Percentiles rank a stretch among this genome's conserved stretches.
phyloP scores from a whole-genome alignment of 805 yeast genomes.

The Lachancea fermentati region DNA sequence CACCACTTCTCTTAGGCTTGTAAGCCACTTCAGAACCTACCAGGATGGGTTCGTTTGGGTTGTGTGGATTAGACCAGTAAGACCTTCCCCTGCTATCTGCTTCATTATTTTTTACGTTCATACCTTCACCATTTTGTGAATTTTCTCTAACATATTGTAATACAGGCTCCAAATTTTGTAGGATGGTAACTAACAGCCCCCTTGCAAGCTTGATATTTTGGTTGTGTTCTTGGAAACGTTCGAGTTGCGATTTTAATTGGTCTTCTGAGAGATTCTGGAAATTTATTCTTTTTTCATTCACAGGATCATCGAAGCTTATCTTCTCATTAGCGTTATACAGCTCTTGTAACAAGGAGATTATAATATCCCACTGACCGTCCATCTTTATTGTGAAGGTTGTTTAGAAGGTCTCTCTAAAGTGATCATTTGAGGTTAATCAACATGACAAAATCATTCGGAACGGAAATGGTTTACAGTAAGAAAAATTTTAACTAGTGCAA shows the following conservation, averaged over 20 bases:
- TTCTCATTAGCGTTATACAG: slow-evolving; percentile 58
- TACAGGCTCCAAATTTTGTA: slow-evolving; percentile 43
- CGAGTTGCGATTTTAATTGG: slow-evolving; percentile 38
- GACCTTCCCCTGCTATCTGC: slow-evolving; percentile 36
- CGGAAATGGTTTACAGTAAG: neutral
- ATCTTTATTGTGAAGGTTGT: slow-evolving; percentile 21
- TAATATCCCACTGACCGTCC: slow-evolving; percentile 66
- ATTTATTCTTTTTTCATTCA: slow-evolving; percentile 25
- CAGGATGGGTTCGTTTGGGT: slow-evolving; percentile 50
- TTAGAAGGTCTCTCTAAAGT: neutral
- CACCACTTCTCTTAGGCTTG: slow-evolving; percentile 60
- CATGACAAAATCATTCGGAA: neutral
- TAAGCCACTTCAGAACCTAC: slow-evolving; percentile 86
- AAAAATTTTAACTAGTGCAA: too few species aligned
- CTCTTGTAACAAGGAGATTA: slow-evolving; percentile 62
- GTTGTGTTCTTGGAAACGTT: slow-evolving; percentile 45
- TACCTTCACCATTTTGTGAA: slow-evolving; percentile 2
- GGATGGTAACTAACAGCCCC: slow-evolving; percentile 37
- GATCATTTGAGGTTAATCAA: neutral
- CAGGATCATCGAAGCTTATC: slow-evolving; percentile 41
- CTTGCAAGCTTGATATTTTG: slow-evolving; percentile 52
- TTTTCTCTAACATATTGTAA: slow-evolving; percentile 22
- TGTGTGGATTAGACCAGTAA: slow-evolving; percentile 48
- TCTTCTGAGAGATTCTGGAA: slow-evolving; percentile 32
- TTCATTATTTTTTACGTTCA: slow-evolving; percentile 7